Evolutionary conservation across 805 yeast species (phyloP), one percentile per base, ranked within the genome.

Genomic region (Pichia phayaonensis): DNA sequence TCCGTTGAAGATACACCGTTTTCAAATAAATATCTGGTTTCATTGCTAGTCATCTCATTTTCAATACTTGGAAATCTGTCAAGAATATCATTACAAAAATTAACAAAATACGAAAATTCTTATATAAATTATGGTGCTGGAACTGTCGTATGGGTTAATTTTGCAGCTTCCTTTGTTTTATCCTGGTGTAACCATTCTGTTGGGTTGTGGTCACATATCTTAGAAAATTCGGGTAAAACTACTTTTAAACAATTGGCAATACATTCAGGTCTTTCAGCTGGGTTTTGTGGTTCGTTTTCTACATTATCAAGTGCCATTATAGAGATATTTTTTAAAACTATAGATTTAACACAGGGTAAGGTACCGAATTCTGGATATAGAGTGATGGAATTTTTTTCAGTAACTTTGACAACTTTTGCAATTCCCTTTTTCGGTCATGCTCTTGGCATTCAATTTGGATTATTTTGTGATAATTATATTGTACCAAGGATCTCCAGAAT

Each of bases 251-350:
- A 72, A 3, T 58, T 77, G 11, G 75, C 80, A 0, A 53, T 85
- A 0, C 80, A 78, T 54, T 68, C 72, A 2, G 89, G 86, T 0
- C 54, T 86, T 8, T 79, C 90, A 0, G 80, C 90, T 0, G 97
- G 96, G 0, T 82, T 80, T 59, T 88, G 96, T 66, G 97, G 97
- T 0, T 73, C 89, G 0, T 70, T 84, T 40, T 85, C 96, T 1
- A 84, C 96, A 1, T 87, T 86, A 58, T 83, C 95, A 2, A 70
- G 89, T 0, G 67, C 83, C 52, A 69, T 84, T 2, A 59, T 79
- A 7, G 87, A 83, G 54, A 63, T 77, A 2, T 81, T 83, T 57
- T 61, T 71, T 22, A 66, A 68, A 50, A 68, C 84, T 8, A 72
- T 81, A 1, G 72, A 79, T 57, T 44, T 61, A 13, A 63, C 72